Base-by-base conservation (phyloP, 257 asterid genomes). In the Lycium barbarum region DNA sequence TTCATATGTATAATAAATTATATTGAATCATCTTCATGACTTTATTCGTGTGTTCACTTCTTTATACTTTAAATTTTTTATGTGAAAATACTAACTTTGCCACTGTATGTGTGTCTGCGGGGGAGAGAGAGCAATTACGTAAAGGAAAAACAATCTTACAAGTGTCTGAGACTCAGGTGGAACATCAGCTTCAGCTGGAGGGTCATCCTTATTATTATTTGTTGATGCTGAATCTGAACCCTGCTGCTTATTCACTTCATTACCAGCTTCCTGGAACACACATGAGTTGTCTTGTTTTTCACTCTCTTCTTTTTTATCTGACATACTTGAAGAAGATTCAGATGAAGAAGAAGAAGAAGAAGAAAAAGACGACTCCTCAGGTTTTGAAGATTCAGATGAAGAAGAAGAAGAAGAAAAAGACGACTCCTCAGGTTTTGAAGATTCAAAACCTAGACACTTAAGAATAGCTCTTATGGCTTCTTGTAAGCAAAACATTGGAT, bases 381-480 rank as follows among this genome's bases (percentile, higher is more conserved):
- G 74, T 66, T 20, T 43, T 55, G 63, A 26, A 13, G 84, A 80
- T 80, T 81, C 85, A 26, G n/a, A 22, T 0, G 61, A 45, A n/a
- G n/a, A n/a, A n/a, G n/a, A n/a, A 11, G 61, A 20, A 0, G 61
- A 83, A 9, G 63, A 43, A 4, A 49, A 71, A 1, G 74, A 26
- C 1, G 12, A 14, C 63, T 7, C 54, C 68, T 33, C 71, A 33
- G 26, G 73, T 66, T 20, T 43, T 55, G 62, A 26, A 13, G 84
- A 80, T 80, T 81, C 85, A 26, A 85, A 61, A 53, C 88, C 88
- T 18, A 85, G 59, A 35, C 83, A 85, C n/a, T 81, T 82, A 55
- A 85, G 88, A n/a, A 85, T 14, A 72, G 80, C 80, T 71, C 14
- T 36, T 4, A 71, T 9, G 53, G 47, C 5, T 72, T 85, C 62